Conservation (phyloP, 306 rosid genomes). For the Urtica urens region DNA sequence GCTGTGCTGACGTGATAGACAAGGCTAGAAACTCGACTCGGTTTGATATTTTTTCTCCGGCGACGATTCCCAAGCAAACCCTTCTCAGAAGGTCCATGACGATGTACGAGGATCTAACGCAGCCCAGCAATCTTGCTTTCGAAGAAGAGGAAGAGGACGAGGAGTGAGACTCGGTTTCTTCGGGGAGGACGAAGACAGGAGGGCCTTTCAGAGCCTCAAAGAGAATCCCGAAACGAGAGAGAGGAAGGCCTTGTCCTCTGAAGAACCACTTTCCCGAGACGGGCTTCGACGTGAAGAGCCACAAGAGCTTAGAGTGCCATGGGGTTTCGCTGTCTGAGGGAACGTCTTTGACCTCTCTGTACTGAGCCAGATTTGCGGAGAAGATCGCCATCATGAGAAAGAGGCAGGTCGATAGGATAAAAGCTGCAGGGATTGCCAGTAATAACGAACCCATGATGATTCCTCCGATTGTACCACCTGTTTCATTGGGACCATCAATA, state of each 20-base stretch:
- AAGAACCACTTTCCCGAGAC: conserved; percentile 45
- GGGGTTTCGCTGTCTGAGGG: conserved; percentile 17
- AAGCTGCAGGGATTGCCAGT: conserved; percentile 47
- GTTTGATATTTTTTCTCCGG: conserved; percentile 34
- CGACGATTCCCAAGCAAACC: conserved; percentile 41
- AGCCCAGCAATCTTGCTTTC: conserved; percentile 36
- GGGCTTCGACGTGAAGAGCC: conserved; percentile 32
- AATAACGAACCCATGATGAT: conserved; percentile 43
- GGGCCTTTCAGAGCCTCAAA: conserved; percentile 42
- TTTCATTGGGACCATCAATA: background rate
- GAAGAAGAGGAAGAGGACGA: too few species aligned
- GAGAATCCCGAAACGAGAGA: conserved; percentile 39
- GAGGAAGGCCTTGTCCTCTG: conserved; percentile 33
- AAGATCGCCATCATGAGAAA: conserved; percentile 41
- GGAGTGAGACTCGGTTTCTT: conserved; percentile 25
- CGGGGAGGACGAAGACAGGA: conserved; percentile 24
- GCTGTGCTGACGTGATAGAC: conserved; percentile 35
- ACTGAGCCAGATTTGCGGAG: conserved; percentile 32
- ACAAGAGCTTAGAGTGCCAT: conserved; percentile 34
- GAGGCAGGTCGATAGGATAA: conserved; percentile 35
- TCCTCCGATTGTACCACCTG: conserved; percentile 55
- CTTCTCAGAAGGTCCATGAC: conserved; percentile 39
- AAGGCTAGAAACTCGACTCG: conserved; percentile 38
- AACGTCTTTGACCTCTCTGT: conserved; percentile 33
- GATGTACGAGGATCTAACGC: conserved; percentile 39